Percentiles rank a stretch among this genome's conserved stretches.
Conservation (phyloP, 2,329 filamentous ascomycete species). For the Colletotrichum musae region DNA sequence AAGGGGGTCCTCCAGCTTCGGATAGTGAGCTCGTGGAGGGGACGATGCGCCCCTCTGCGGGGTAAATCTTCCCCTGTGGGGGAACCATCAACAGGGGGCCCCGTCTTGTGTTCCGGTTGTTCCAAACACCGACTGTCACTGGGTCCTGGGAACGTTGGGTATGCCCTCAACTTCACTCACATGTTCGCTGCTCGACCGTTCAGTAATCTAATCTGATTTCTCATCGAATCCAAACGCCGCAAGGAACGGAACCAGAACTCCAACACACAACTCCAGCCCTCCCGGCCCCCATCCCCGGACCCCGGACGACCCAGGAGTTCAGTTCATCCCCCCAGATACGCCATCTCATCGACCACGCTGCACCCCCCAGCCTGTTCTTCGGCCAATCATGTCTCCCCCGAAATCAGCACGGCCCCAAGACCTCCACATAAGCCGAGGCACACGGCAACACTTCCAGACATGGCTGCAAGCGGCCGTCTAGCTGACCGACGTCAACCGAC, state of each 20-base stretch:
- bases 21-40: conserved; percentile 23
- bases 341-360: conserved; percentile 10
- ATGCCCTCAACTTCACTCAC: conserved; percentile 1
- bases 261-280: neutral
- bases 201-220: conserved; percentile 6
- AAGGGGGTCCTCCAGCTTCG: conserved; percentile 22
- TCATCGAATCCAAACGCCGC: neutral
- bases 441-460: conserved; percentile 33
- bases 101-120: conserved; percentile 1
- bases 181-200: neutral
- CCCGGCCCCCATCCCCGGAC: neutral
- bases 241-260: neutral
- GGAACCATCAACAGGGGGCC: conserved; percentile 29
- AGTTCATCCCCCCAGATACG: conserved; percentile 26
- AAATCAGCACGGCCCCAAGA: conserved; percentile 39
- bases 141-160: conserved; percentile 5
- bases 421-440: conserved; percentile 35
- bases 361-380: conserved; percentile 19
- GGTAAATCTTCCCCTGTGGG: conserved; percentile 37
- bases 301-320: neutral
- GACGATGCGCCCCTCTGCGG: conserved; percentile 38
- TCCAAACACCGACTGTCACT: conserved; percentile 5
- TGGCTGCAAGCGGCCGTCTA: conserved; percentile 13
- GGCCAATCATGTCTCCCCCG: conserved; percentile 34
- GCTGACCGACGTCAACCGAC: conserved; percentile 37